Evolutionary conservation across 192 early-diverging fungal species (phyloP), one percentile per base, ranked within the genome.

Genomic region (Coemansia sp.): DNA sequence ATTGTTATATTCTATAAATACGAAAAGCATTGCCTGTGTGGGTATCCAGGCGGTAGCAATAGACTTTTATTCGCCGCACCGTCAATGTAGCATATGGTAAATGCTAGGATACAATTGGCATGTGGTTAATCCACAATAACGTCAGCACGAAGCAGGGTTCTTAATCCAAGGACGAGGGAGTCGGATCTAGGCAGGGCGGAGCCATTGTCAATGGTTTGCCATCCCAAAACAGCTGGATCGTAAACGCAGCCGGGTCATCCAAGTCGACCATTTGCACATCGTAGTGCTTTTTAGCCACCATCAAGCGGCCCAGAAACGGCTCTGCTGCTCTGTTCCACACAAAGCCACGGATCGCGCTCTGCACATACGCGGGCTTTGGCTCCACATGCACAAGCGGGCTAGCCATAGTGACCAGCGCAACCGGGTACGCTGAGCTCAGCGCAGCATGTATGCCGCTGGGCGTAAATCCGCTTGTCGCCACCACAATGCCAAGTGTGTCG

Each of bases 211-310:
- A 53, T 3, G 75, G 70, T 57, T 70, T 29, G 25, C 76, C 76
- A 50, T 79, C 64, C 76, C 76, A 79, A 43, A 79, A 64, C 21
- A 79, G 57, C 67, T 79, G 76, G 9, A 79, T 61, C 19, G 76
- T 63, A 35, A 61, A 79, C 38, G 66, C 51, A 4, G 76, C 64
- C 11, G 76, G 76, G 39, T 70, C 67, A 11, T 27, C 57, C 16
- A 73, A 43, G 10, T 73, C 67, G 8, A 67, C 55, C 19, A 64
- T 29, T 10, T 59, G 59, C 57, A 73, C 51, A 37, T 79, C 76
- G 37, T 60, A 79, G 60, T 79, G 71, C 61, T 70, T 69, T 17
- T 79, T 79, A 12, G 71, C 60, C 6, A 79, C 71, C 38, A 70
- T 48, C 55, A 79, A 57, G 5, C 61, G 37, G 23, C 76, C 76